Conservation (phyloP, 768 basidiomycete species). For the Lentinus tigrinus region DNA sequence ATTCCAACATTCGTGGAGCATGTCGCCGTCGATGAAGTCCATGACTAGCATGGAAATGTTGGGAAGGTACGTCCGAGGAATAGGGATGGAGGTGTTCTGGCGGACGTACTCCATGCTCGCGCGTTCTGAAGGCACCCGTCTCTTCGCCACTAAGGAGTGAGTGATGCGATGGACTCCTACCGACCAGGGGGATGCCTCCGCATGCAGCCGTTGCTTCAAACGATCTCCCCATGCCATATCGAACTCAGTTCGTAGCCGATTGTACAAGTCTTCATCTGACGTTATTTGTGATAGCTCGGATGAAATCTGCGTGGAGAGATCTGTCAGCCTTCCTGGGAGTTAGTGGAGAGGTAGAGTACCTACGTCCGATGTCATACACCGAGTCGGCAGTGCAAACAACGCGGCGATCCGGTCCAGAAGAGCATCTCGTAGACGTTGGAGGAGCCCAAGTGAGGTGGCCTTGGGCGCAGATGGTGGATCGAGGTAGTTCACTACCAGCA, state of each 20-base stretch:
- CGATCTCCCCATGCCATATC: not conserved
- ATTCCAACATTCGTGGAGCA: conserved; percentile 18
- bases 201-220: not conserved
- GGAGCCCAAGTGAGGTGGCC: not conserved
- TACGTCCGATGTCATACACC: not conserved
- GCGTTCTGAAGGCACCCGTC: not conserved
- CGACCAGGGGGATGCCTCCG: not conserved
- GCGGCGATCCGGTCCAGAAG: not conserved
- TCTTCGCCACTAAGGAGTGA: conserved; percentile 2
- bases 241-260: not conserved
- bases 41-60: conserved; percentile 7
- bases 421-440: not conserved
- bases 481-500: not conserved
- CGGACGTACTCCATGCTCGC: conserved; percentile 14
- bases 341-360: not conserved
- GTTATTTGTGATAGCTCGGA: not conserved
- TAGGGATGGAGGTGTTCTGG: conserved; percentile 12
- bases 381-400: not conserved
- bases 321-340: not conserved
- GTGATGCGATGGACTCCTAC: conserved; percentile 4
- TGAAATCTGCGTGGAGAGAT: not conserved
- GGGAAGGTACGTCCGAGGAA: conserved; percentile 3
- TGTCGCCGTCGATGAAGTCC: conserved; percentile 18
- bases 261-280: not conserved
- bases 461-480: not conserved